Base-by-base conservation (phyloP, 2,329 filamentous ascomycete species). In the Chalara sp. region DNA sequence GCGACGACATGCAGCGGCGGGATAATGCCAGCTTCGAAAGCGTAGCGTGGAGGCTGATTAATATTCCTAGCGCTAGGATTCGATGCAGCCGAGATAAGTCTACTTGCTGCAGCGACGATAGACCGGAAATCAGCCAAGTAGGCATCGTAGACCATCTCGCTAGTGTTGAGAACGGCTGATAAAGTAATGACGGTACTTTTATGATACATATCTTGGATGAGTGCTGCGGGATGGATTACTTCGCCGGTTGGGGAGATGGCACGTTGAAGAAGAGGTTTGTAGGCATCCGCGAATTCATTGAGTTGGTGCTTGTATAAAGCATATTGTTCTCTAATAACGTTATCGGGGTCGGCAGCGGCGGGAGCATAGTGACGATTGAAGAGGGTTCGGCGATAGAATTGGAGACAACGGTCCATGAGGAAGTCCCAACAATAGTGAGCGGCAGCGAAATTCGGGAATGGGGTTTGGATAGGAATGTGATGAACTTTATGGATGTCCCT, bases 1-100 rank as follows among this genome's bases (percentile, higher is more conserved):
- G 79, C 82, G n/a, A 82, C 78, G 5, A 84, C 74, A 56, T 81
- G 86, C 1, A 87, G 71, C 1, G 81, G 80, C 4, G 81, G 78
- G 5, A 87, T 74, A 49, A 87, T 79, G 13, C 82, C 83, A 8
- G 83, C 65, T 47, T 84, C 80, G 29, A 82, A 76, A 42, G 79
- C 81, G 63, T 86, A 86, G 57, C 63, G 56, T 73, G 78, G 47
- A 69, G 67, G 53, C 64, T 47, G 35, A 7, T 11, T 43, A 2
- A 8, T 7, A 10, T 29, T 45, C 13, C 13, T 11, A 12, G 43
- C 6, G 4, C 28, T 13, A 8, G 11, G 6, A 12, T 30, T 13
- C 6, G 43, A 45, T 30, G n/a, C 32, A 31, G 29, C 45, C 1
- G 45, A 49, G 6, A 60, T 44, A 6, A 63, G 48, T 7, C 48